phyloP scores from a whole-genome alignment of 495 filamentous ascomycete species.

The Aspergillus panamensis region DNA sequence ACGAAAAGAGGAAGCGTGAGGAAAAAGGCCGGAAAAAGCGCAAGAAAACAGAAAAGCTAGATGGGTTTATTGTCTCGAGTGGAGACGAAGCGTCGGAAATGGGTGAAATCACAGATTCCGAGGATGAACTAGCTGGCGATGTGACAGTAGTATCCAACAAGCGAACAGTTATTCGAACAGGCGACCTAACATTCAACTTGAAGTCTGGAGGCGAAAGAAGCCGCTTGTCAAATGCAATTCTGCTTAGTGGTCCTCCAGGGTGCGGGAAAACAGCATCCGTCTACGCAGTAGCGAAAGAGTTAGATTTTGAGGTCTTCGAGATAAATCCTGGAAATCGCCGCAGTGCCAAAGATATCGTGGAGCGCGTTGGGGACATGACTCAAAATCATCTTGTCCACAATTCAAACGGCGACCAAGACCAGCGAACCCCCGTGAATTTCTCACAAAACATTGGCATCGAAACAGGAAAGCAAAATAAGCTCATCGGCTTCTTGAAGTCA shows the following conservation, averaged over 20 bases:
- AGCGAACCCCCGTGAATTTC: slow-evolving; percentile 18
- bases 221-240: slow-evolving; percentile 55
- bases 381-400: slow-evolving; percentile 84
- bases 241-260: slow-evolving; percentile 86
- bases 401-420: slow-evolving; percentile 28
- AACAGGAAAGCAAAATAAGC: slow-evolving; percentile 70
- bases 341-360: slow-evolving; percentile 84
- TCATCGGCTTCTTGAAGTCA: slow-evolving; percentile 77
- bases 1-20: slow-evolving; percentile 38
- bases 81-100: slow-evolving; percentile 78
- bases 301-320: slow-evolving; percentile 93
- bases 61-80: slow-evolving; percentile 82
- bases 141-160: slow-evolving; percentile 37
- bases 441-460: slow-evolving; percentile 23
- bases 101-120: slow-evolving; percentile 65
- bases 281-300: slow-evolving; percentile 92
- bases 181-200: slow-evolving; percentile 41
- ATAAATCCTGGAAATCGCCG: slow-evolving; percentile 80
- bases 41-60: slow-evolving; percentile 64
- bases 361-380: slow-evolving; percentile 94
- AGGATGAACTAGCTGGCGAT: slow-evolving; percentile 49
- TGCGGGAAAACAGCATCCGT: slow-evolving; percentile 93
- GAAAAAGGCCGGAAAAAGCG: slow-evolving; percentile 58
- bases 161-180: slow-evolving; percentile 63
- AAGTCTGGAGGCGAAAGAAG: slow-evolving; percentile 40